Percentiles rank a stretch among this genome's conserved stretches.
Evolutionary conservation across 2,329 filamentous ascomycete genomes (phyloP).

Genomic region (Ciborinia camelliae): DNA sequence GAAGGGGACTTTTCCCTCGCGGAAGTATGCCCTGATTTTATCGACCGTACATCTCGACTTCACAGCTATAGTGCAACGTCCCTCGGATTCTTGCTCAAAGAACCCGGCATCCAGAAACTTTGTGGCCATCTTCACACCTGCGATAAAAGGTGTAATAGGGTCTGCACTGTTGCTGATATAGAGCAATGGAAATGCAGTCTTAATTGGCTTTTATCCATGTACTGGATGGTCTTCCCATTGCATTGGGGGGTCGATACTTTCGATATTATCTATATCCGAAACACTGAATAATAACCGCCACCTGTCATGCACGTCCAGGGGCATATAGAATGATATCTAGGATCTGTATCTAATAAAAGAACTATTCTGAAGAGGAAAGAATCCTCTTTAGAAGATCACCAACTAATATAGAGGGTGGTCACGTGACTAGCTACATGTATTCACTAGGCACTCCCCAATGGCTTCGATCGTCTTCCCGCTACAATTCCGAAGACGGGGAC

Average conservation of each 20-base stretch:
- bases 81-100: slow-evolving; percentile 33
- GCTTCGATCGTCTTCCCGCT: no score
- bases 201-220: slow-evolving; percentile 31
- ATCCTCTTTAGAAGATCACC: no score
- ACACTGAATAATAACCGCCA: slow-evolving; percentile 31
- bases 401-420: no score
- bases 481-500: no score
- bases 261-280: slow-evolving; percentile 30
- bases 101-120: slow-evolving; percentile 34
- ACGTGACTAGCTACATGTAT: no score
- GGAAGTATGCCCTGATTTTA: slow-evolving; percentile 32
- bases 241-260: slow-evolving; percentile 32
- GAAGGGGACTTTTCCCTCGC: slow-evolving; percentile 30
- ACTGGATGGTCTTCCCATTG: slow-evolving; percentile 34
- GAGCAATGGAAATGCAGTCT: slow-evolving; percentile 41
- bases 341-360: no score
- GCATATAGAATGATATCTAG: no score
- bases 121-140: slow-evolving; percentile 34
- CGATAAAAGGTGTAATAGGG: slow-evolving; percentile 39
- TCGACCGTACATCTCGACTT: slow-evolving; percentile 31
- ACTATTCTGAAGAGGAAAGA: no score
- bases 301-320: slow-evolving; percentile 32
- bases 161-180: slow-evolving; percentile 43
- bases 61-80: slow-evolving; percentile 31
- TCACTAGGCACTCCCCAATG: no score